Percentiles rank a stretch among this genome's conserved stretches.
These are phyloP conservation scores for Fusarium sp. DNA, from an alignment of 2,329 filamentous ascomycete species.

Conservation along the genomic window DNA sequence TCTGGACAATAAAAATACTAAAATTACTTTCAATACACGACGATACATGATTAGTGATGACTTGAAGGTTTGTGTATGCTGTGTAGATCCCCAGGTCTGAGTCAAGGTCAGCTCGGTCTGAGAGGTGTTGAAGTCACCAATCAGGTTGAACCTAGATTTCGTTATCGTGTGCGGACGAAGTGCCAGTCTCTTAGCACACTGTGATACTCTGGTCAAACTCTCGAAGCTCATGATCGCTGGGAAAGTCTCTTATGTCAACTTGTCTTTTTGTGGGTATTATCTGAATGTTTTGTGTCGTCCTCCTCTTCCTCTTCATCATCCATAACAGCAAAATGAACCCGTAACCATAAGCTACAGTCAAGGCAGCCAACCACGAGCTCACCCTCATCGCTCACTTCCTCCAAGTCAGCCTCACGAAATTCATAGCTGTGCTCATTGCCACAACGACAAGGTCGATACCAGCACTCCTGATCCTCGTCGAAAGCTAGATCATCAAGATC, in stretches of 20 bases:
- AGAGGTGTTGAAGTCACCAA: background rate
- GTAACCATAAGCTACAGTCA: conserved; percentile 75
- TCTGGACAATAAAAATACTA: conserved; percentile 67
- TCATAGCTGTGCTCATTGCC: conserved; percentile 71
- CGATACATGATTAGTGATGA: conserved; percentile 36
- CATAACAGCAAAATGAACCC: conserved; percentile 70
- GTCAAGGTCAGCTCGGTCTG: background rate
- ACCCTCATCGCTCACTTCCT: conserved; percentile 67
- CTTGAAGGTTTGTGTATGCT: background rate
- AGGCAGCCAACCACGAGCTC: conserved; percentile 73
- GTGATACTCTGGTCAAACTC: background rate
- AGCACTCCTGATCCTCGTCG: conserved; percentile 60
- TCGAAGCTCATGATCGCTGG: background rate
- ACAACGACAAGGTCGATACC: conserved; percentile 71
- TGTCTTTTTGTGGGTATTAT: conserved; percentile 30
- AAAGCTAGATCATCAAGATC: conserved; percentile 73
- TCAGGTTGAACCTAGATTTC: background rate
- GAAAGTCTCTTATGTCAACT: conserved; percentile 31
- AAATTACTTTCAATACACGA: conserved; percentile 56
- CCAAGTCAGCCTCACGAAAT: conserved; percentile 68
- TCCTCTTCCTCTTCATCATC: conserved; percentile 47
- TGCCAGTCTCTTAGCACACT: background rate
- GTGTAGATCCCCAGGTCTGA: background rate
- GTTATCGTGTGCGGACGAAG: background rate
- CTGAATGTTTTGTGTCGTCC: conserved; percentile 19